Conservation (phyloP, 441 rosid species). For the Erodium chrysanthum region DNA sequence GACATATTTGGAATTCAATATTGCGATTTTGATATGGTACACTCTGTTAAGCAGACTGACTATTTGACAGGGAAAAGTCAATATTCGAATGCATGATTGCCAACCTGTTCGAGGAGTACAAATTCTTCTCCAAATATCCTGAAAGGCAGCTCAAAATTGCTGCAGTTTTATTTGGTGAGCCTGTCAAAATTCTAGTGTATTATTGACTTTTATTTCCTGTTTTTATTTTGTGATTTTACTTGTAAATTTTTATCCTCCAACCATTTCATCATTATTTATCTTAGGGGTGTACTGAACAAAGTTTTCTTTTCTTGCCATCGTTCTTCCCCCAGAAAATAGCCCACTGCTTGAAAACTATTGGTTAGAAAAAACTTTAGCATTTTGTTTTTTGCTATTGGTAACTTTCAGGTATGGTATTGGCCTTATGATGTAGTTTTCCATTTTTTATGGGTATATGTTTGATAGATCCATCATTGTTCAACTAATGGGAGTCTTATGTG, state of each 20-base stretch:
- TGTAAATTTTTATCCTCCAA: background rate
- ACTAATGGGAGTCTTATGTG: background rate
- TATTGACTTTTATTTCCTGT: background rate
- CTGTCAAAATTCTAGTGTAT: background rate
- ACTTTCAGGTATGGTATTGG: background rate
- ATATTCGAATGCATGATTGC: conserved; percentile 96
- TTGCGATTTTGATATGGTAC: background rate
- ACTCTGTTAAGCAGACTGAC: background rate
- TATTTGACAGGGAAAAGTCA: conserved; percentile 64
- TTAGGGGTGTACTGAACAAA: background rate
- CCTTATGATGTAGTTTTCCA: background rate
- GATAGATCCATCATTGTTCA: background rate
- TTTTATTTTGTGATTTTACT: background rate
- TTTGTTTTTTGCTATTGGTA: background rate
- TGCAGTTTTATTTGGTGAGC: conserved; percentile 89
- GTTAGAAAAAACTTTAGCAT: background rate
- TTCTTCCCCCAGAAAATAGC: background rate
- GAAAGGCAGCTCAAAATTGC: conserved; percentile 92
- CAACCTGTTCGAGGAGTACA: conserved; percentile 92
- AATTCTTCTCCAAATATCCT: conserved; percentile 89
- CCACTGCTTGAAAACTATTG: conserved; percentile 6
- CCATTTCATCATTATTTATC: background rate
- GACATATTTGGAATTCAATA: background rate
- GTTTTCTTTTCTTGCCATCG: background rate
- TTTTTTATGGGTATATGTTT: background rate